These are phyloP conservation scores for Rubus parviflorus DNA, from an alignment of 306 rosid species.

Conservation along the genomic window DNA sequence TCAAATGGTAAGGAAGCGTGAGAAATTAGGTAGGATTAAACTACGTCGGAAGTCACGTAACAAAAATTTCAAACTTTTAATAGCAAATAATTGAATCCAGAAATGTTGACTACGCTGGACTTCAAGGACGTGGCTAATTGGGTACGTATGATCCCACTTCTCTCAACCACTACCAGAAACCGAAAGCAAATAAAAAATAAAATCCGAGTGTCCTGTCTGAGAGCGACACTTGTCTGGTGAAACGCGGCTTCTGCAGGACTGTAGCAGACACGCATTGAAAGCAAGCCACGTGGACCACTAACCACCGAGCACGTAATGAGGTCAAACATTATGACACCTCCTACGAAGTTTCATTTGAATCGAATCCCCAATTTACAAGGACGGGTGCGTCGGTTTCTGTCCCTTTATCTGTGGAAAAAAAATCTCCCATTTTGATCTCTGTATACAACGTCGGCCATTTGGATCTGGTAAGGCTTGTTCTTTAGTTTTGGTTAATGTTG, in stretches of 20 bases:
- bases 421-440: neutral
- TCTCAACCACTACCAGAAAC: neutral
- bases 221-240: neutral
- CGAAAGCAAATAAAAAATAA: neutral
- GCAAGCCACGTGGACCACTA: neutral
- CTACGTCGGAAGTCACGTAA: no score
- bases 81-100: neutral
- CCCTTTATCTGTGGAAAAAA: neutral
- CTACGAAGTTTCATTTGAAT: neutral
- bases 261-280: neutral
- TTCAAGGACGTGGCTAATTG: neutral
- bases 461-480: slow-evolving; percentile 10
- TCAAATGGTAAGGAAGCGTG: no score
- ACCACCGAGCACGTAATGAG: neutral
- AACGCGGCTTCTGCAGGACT: neutral
- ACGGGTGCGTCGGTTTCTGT: neutral
- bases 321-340: neutral
- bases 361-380: neutral
- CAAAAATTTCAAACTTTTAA: no score
- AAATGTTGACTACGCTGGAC: neutral
- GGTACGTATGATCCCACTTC: neutral
- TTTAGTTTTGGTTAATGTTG: neutral
- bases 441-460: slow-evolving; percentile 8
- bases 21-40: no score
- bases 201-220: neutral